These are phyloP conservation scores for Tetraselmis striata DNA, from an alignment of 139 green algal species.

Conservation along the genomic window DNA sequence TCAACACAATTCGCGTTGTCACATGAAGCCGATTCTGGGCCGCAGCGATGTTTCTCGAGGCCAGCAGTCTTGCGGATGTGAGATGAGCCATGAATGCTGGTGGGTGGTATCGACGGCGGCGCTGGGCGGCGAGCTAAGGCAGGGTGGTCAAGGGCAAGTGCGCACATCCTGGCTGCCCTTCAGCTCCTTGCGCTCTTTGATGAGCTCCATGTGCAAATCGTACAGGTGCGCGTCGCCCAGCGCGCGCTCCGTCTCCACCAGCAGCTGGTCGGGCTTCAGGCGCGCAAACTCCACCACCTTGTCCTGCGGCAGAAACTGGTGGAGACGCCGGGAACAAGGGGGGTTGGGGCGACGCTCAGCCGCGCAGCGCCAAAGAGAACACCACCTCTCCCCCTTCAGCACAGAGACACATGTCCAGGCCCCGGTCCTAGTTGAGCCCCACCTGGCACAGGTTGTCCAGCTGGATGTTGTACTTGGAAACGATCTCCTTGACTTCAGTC, in stretches of 20 bases:
- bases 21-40: no score
- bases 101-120: no score
- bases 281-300: constrained; percentile 83
- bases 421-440: no score
- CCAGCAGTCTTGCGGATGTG: no score
- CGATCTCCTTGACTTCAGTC: constrained; percentile 51
- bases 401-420: no score
- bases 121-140: no score
- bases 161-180: constrained; percentile 14
- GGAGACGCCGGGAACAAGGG: neutral
- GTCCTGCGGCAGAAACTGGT: constrained; percentile 93
- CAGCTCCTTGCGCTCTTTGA: constrained; percentile 38
- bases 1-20: no score
- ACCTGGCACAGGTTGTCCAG: constrained; percentile 95
- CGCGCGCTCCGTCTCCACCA: constrained; percentile 84
- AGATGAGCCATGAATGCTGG: no score
- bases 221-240: constrained; percentile 68
- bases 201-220: constrained; percentile 68
- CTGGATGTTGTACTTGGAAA: constrained; percentile 79
- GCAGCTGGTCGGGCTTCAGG: constrained; percentile 69
- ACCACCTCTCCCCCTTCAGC: no score
- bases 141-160: no score
- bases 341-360: neutral
- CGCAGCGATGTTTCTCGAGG: no score
- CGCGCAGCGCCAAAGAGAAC: no score